Conservation (phyloP, 305 asterid genomes). For the Fraxinus platypoda region DNA sequence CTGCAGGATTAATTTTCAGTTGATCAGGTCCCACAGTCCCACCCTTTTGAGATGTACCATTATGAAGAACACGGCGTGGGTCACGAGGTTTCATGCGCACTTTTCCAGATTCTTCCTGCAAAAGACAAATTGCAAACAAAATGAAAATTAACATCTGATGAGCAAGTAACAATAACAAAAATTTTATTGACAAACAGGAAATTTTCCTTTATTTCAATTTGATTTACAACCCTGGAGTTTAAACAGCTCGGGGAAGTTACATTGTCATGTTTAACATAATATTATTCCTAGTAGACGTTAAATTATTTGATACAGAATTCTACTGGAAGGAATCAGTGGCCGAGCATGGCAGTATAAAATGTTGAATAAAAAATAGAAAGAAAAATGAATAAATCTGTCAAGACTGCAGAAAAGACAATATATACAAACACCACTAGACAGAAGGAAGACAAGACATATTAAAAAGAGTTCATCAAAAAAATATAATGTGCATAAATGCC, state of each 20-base stretch:
- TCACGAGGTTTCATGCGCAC: slow-evolving; percentile 93
- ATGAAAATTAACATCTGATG: neutral
- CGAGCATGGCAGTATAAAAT: neutral
- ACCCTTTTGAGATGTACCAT: slow-evolving; percentile 42
- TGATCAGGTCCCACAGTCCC: slow-evolving; percentile 46
- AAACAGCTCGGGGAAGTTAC: slow-evolving; percentile 3
- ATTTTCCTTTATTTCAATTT: slow-evolving; percentile 7
- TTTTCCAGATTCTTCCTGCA: slow-evolving; percentile 77
- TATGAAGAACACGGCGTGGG: slow-evolving; percentile 85
- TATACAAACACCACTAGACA: slow-evolving; percentile 1
- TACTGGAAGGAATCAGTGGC: slow-evolving; percentile 12
- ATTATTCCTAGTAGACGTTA: slow-evolving; percentile 1
- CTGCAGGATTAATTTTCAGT: slow-evolving; percentile 39
- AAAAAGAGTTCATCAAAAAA: slow-evolving; percentile 1
- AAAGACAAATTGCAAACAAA: slow-evolving; percentile 24
- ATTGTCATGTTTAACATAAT: slow-evolving; percentile 9
- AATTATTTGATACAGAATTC: neutral
- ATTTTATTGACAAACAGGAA: neutral
- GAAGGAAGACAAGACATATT: neutral
- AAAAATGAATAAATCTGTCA: neutral
- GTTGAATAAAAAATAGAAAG: slow-evolving; percentile 2
- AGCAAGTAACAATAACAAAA: neutral
- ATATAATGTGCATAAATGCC: slow-evolving; percentile 27
- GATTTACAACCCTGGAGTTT: neutral
- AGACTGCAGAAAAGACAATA: neutral